These are phyloP conservation scores for Orbilia brochopaga DNA, from an alignment of 2,329 filamentous ascomycete genomes.

Conservation along the genomic window DNA sequence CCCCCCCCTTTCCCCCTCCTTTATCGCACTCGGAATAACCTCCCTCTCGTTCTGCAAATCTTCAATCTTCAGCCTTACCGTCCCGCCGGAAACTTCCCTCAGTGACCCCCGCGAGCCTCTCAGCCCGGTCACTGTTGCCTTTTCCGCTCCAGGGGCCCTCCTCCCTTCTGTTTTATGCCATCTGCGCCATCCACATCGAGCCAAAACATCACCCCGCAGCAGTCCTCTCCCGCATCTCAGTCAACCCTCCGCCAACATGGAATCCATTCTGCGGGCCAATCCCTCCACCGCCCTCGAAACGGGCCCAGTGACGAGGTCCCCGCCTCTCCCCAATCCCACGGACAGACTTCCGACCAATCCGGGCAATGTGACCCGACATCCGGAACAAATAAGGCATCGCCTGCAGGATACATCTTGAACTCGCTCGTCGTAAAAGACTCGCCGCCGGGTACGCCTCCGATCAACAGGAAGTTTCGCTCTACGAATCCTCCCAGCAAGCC, in stretches of 20 bases:
- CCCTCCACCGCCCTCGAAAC: slow-evolving; percentile 26
- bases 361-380: background rate
- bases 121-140: slow-evolving; percentile 47
- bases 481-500: slow-evolving; percentile 34
- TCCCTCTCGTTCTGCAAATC: too few relatives aligned
- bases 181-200: slow-evolving; percentile 41
- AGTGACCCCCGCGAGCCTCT: slow-evolving; percentile 46
- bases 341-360: background rate
- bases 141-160: slow-evolving; percentile 2
- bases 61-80: too few relatives aligned
- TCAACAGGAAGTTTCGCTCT: slow-evolving; percentile 31
- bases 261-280: slow-evolving; percentile 21
- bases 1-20: background rate
- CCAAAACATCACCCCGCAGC: slow-evolving; percentile 9
- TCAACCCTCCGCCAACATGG: slow-evolving; percentile 39
- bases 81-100: slow-evolving; percentile 7
- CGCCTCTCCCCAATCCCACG: too few relatives aligned
- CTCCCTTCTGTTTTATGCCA: slow-evolving; percentile 49
- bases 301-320: slow-evolving; percentile 25
- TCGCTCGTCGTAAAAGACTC: slow-evolving; percentile 17
- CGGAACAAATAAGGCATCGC: slow-evolving; percentile 13
- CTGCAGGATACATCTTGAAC: slow-evolving; percentile 23
- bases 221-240: slow-evolving; percentile 10
- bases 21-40: slow-evolving; percentile 11
- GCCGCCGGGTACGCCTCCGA: slow-evolving; percentile 14